Base-by-base conservation (phyloP, 805 yeast genomes). In the Kuraishia piskuri region DNA sequence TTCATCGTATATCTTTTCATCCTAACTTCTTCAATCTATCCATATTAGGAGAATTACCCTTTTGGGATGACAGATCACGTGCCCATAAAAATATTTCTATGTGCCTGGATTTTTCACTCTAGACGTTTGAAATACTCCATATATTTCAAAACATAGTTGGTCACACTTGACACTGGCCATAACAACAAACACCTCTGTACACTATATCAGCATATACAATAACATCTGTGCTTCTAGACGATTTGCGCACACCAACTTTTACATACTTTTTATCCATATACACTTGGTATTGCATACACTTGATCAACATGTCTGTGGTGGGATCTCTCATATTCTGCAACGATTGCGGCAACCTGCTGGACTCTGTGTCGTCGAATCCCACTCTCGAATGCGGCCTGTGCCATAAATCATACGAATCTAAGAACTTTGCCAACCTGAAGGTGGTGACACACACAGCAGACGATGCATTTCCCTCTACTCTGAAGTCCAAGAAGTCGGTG, bases 271-370 rank as follows among this genome's bases (percentile, higher is more conserved):
- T 10, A 25, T 25, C 10, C 6, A 7, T 25, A 25, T 25, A n/a
- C n/a, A n/a, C n/a, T n/a, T n/a, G n/a, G n/a, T 25, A 25, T 25
- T 10, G 6, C 6, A 25, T 7, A 25, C 31, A 6, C 9, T 31
- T n/a, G n/a, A 6, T 7, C 25, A 57, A 36, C 36, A 92, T 94
- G 99, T 89, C 97, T 54, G 96, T 83, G 19, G 96, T 94, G 46
- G 99, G 99, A 17, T 88, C 96, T 50, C 80, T 94, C 63, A 92
- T 94, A 55, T 94, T 94, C 70, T 94, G 99, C 68, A 77, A 84
- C 10, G 88, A 84, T 60, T 94, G 99, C 70, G 99, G 99, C 61
- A 89, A 87, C 63, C 75, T 94, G 53, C 74, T 94, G 55, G 96
- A 89, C 66, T 77, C 90, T 9, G 80, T 80, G 26, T 71, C 82